Evolutionary conservation across 2,329 filamentous ascomycete genomes (phyloP).

Genomic region (Fusarium sp.): DNA sequence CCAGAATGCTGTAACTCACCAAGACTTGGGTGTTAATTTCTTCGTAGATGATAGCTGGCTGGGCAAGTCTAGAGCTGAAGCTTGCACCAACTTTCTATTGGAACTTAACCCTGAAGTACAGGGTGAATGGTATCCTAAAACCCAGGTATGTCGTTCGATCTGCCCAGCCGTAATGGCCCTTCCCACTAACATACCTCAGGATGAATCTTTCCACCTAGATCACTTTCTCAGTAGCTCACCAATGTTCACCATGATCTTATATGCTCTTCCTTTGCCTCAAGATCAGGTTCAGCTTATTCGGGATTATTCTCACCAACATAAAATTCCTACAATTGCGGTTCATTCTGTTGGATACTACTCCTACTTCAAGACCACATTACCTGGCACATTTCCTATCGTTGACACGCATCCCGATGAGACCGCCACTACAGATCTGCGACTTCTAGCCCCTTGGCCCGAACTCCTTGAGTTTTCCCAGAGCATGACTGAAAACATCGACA

Average conservation of each 20-base stretch:
- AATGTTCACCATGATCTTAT: conserved; percentile 64
- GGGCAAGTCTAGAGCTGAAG: conserved; percentile 80
- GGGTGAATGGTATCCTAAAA: conserved; percentile 72
- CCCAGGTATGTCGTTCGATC: conserved; percentile 41
- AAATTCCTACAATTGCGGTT: conserved; percentile 80
- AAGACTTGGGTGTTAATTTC: conserved; percentile 95
- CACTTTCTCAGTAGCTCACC: conserved; percentile 53
- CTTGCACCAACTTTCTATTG: conserved; percentile 77
- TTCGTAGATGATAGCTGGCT: conserved; percentile 85
- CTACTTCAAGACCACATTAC: conserved; percentile 82
- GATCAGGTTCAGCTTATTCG: conserved; percentile 57
- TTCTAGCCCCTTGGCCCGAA: conserved; percentile 88
- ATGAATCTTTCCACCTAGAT: conserved; percentile 50
- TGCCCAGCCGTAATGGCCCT: not conserved
- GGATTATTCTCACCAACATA: conserved; percentile 60
- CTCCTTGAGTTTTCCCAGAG: conserved; percentile 72
- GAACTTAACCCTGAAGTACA: conserved; percentile 95
- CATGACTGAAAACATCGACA: conserved; percentile 75
- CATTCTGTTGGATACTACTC: conserved; percentile 95
- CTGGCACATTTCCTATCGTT: conserved; percentile 86
- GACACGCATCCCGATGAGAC: conserved; percentile 94
- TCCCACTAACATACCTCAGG: conserved; percentile 18
- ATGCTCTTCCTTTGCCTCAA: conserved; percentile 59
- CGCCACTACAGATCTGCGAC: conserved; percentile 82
- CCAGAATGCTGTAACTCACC: conserved; percentile 76